These are phyloP conservation scores for Xerocomus cyaneibrunnescens DNA, from an alignment of 1,284 basidiomycete genomes.

Conservation along the genomic window DNA sequence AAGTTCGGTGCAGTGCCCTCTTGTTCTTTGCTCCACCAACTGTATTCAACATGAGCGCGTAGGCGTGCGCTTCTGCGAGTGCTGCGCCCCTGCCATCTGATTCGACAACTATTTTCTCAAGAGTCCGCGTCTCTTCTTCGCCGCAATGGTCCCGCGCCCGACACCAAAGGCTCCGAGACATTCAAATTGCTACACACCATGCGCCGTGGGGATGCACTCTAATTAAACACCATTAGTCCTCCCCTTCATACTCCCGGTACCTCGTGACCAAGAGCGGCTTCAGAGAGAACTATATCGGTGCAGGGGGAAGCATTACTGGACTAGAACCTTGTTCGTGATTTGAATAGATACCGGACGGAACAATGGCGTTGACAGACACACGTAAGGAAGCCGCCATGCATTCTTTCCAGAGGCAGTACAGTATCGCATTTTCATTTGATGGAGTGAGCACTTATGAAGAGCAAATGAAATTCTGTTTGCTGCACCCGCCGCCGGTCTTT, in stretches of 20 bases:
- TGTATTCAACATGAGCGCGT: neutral
- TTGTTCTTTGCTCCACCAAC: constrained; percentile 3
- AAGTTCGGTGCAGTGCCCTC: constrained; percentile 21
- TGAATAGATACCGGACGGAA: constrained; percentile 15
- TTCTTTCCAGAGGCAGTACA: constrained; percentile 17
- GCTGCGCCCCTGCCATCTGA: constrained; percentile 1
- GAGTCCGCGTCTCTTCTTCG: constrained; percentile 9
- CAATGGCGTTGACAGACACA: neutral
- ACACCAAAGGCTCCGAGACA: constrained; percentile 10
- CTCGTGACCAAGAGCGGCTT: neutral
- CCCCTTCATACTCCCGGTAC: neutral
- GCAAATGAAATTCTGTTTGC: constrained; percentile 13
- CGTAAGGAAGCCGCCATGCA: neutral
- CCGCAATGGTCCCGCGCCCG: constrained; percentile 14
- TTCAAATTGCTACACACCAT: neutral
- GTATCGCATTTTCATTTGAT: constrained; percentile 9
- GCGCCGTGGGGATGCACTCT: constrained; percentile 1
- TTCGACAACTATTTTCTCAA: constrained; percentile 1
- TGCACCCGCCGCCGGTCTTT: neutral
- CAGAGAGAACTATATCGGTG: constrained; percentile 8
- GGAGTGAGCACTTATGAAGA: neutral
- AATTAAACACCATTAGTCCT: neutral
- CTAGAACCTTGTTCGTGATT: constrained; percentile 11
- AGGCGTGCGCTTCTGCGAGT: constrained; percentile 5
- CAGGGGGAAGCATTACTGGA: neutral